Evolutionary conservation across 2,329 filamentous ascomycete genomes (phyloP), one percentile per base, ranked within the genome.

Genomic region (Chaetomiaceae sp.): DNA sequence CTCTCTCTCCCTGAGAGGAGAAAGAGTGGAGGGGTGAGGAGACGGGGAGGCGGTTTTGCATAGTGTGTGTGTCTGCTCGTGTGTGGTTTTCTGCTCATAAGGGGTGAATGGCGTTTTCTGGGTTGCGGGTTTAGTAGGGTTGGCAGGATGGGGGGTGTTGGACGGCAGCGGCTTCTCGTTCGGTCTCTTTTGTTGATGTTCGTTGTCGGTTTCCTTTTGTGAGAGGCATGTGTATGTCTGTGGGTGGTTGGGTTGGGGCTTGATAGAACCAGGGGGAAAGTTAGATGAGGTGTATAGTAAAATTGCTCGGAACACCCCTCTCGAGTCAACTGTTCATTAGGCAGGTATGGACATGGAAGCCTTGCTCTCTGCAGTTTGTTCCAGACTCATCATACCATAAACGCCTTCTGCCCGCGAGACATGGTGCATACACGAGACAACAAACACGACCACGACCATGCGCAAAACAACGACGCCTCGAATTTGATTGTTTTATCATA

Each of bases 221-320:
- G 14, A n/a, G n/a, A n/a, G n/a, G n/a, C n/a, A n/a, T n/a, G n/a
- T n/a, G n/a, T 14, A 16, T 33, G 14, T 23, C 8, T 19, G 35
- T 23, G 40, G 25, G 25, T 3, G n/a, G n/a, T 8, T 25, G 38
- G 44, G 33, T 33, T 23, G 44, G 39, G n/a, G 6, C 4, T 47
- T 48, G 40, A 48, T 48, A 35, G 40, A 52, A 19, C 44, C 42
- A n/a, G 42, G 16, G 44, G 33, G 10, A 1, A 10, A 38, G 10
- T 19, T 44, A 23, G 23, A 33, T 20, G 9, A 25, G 13, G 17
- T 41, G 35, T 51, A 27, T 19, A 47, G 14, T 34, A 27, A n/a
- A 23, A 20, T 25, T 39, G 39, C 37, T 48, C 34, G 21, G 37
- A 37, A 51, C 48, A 51, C 50, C 40, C 44, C 50, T 40, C 44